Base-by-base conservation (phyloP, 73 alveolate genomes). In the Paraurostyla sp. region DNA sequence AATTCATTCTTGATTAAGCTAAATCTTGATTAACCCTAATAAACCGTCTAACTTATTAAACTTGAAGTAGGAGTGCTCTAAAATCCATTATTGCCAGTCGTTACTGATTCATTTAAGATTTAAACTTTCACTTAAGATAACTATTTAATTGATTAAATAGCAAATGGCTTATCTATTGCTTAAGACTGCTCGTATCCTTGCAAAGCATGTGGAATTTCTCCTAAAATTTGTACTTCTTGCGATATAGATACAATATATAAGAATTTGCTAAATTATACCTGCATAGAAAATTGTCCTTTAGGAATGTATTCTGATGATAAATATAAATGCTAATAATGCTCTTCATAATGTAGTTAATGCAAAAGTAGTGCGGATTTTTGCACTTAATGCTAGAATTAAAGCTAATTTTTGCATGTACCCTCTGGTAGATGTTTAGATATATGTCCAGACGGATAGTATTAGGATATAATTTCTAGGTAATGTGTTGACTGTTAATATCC, bases 361-460 rank as follows among this genome's bases (percentile, higher is more conserved):
- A 36, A 69, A 69, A 62, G 62, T 46, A 36, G n/a, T 41, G 9
- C 48, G 16, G 16, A 23, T 3, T 69, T 69, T 25, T 69, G 84
- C 40, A 69, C 62, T 20, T 23, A 69, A 36, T 69, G 84, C 62
- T 15, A 43, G 16, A 69, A 69, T 36, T 36, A 9, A 9, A 22
- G 41, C 7, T 18, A 22, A 13, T 69, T 41, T 41, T 25, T 69
- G 9, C 42, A 41, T 41, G 42, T 29, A 35, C n/a, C 29, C 11
- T 22, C 33, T 69, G 84, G 84, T 9, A 22, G 35, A 41, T 69
- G 84, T 46, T 11, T 69, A 9, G 62, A 69, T 18, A 41, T 3
- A 36, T 69, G 84, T 69, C 84, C 84, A 69, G 84, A 69, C 22
- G 84, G 84, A 2, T n/a, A n/a, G 36, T 69, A 32, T 69, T 4